Base-by-base conservation (phyloP, 306 rosid species). In the Lithocarpus polystachyus region DNA sequence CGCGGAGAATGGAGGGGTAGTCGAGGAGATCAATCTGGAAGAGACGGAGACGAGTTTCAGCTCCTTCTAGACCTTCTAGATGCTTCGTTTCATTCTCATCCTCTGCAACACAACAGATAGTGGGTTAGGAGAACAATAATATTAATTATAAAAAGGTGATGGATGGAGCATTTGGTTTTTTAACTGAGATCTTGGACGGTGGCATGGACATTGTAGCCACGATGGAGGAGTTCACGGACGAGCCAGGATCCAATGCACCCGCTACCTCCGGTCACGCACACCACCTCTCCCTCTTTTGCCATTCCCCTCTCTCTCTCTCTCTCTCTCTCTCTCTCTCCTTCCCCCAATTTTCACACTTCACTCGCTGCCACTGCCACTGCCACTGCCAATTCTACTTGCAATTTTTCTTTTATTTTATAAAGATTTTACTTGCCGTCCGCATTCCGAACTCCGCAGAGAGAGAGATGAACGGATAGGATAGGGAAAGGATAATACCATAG, bases 191-290 rank as follows among this genome's bases (percentile, higher is more conserved):
- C 79, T 82, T 88, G 85, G 24, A 90, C 92, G 75, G 98, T 90
- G 77, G 97, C 97, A 82, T 92, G 89, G 71, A 94, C 93, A 78
- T 90, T 80, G 92, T 91, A 94, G 71, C 94, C 94, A 1, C 97
- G 97, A 74, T 76, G 84, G 62, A 92, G 91, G 53, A 94, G 98
- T 81, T 89, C 93, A 51, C 73, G 88, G 64, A 90, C 97, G 13
- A 94, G 81, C 90, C 97, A 94, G 14, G 98, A 92, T 15, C 98
- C 97, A 2, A 94, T 94, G 82, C 88, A 81, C 52, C 98, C 97
- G 33, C 98, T 92, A 68, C 84, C 97, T 20, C 98, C 98, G 62
- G 98, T 92, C 35, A 94, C 98, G 82, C 97, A 94, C 0, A 94
- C 98, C 33, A 86, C 57, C 52, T 88, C 85, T 29, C 85, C 79